Percentiles rank a stretch among this genome's conserved stretches.
Conservation (phyloP, 768 basidiomycete species). For the Hericium alpestre region DNA sequence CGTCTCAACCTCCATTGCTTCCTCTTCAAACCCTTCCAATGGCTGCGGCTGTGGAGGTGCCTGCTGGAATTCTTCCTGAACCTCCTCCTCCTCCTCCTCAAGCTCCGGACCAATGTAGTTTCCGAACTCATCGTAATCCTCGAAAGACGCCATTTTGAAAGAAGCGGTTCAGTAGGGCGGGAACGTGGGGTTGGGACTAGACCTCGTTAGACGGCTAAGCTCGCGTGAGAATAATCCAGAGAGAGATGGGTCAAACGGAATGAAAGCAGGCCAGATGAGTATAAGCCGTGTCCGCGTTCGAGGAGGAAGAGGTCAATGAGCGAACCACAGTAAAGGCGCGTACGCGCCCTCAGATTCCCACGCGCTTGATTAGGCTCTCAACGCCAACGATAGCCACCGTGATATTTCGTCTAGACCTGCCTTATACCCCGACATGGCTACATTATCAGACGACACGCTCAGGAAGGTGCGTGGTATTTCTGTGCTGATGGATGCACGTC, state of each 20-base stretch:
- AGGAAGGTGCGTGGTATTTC: conserved; percentile 43
- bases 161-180: background rate
- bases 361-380: background rate
- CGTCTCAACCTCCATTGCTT: conserved; percentile 36
- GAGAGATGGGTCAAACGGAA: background rate
- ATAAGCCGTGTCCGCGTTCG: background rate
- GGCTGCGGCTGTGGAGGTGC: conserved; percentile 30
- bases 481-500: background rate
- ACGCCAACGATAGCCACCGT: background rate
- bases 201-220: background rate
- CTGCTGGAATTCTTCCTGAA: conserved; percentile 37
- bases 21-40: conserved; percentile 77
- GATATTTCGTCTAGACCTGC: background rate
- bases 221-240: no score
- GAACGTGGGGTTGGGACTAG: background rate
- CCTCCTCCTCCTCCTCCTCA: conserved; percentile 75
- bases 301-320: background rate
- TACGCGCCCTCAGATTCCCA: background rate
- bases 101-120: conserved; percentile 96
- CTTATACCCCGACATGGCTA: conserved; percentile 16
- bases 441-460: conserved; percentile 60
- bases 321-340: background rate
- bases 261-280: background rate
- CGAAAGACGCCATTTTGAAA: conserved; percentile 41
- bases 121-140: conserved; percentile 90